Percentiles rank a stretch among this genome's conserved stretches.
Evolutionary conservation across 108 stramenopile genomes (phyloP).

Genomic region (Mayamaea pseudoterrestris): DNA sequence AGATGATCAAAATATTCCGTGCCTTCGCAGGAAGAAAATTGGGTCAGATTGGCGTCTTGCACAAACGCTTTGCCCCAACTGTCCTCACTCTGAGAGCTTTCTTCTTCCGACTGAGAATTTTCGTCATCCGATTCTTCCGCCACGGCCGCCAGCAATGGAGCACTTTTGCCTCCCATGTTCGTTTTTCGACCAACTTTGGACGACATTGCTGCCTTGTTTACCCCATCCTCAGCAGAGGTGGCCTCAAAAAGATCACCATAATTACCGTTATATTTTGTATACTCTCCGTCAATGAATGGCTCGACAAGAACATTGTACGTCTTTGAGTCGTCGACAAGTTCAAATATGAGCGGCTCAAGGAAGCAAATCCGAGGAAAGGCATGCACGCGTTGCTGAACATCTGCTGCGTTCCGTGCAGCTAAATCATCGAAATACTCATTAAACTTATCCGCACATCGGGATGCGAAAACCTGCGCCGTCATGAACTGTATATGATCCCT

Average conservation of each 20-base stretch:
- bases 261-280: constrained; percentile 34
- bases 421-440: constrained; percentile 26
- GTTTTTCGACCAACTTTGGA: too few species aligned
- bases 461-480: constrained; percentile 28
- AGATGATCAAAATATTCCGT: too few species aligned
- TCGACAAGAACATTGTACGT: constrained; percentile 20
- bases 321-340: constrained; percentile 8
- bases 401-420: background rate
- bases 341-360: constrained; percentile 22
- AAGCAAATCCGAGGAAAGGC: constrained; percentile 4
- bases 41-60: too few species aligned
- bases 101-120: too few species aligned
- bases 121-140: too few species aligned
- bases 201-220: too few species aligned
- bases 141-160: background rate
- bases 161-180: too few species aligned
- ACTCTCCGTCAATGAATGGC: constrained; percentile 22
- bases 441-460: constrained; percentile 26
- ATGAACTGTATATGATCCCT: too few species aligned
- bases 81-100: too few species aligned
- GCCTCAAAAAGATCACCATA: constrained; percentile 13
- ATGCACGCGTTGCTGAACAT: background rate
- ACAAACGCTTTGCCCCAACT: too few species aligned
- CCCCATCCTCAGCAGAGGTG: background rate
- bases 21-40: too few species aligned